A percentile compares a stretch with the other conserved stretches of the same genome.
Conservation (phyloP, 208 protist genomes). For the Trypanosoma brucei region DNA sequence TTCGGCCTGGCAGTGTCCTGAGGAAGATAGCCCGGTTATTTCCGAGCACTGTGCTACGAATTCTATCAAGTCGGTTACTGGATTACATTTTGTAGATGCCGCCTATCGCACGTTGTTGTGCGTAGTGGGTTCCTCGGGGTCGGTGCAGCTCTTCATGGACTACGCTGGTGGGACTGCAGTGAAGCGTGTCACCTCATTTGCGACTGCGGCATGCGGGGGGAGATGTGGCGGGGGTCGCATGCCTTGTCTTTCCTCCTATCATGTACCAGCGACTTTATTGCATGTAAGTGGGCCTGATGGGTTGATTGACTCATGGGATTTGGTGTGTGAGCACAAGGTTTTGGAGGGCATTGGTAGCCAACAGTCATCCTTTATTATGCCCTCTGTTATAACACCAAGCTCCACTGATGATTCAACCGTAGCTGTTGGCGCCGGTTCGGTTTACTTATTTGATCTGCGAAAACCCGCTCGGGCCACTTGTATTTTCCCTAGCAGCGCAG, state of each 20-base stretch:
- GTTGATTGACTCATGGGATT: slow-evolving; percentile 53
- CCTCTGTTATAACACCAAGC: slow-evolving; percentile 31
- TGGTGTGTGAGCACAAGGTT: slow-evolving; percentile 26
- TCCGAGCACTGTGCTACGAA: slow-evolving; percentile 8
- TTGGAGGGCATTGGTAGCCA: slow-evolving; percentile 15
- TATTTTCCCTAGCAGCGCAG: slow-evolving; percentile 14
- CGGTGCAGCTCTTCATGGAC: slow-evolving; percentile 54
- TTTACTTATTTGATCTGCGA: slow-evolving; percentile 49
- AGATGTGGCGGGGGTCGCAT: slow-evolving; percentile 22
- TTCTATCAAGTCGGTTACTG: slow-evolving; percentile 23
- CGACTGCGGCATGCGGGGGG: slow-evolving; percentile 35
- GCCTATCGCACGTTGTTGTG: slow-evolving; percentile 64
- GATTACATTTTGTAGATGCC: slow-evolving; percentile 70
- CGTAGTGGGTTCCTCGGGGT: slow-evolving; percentile 58
- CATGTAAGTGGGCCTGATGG: slow-evolving; percentile 44
- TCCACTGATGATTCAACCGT: slow-evolving; percentile 33
- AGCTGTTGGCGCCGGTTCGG: slow-evolving; percentile 42
- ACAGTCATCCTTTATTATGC: slow-evolving; percentile 5
- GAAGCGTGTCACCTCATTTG: slow-evolving; percentile 62
- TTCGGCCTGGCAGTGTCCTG: neutral
- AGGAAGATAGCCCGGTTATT: neutral
- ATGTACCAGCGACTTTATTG: slow-evolving; percentile 42
- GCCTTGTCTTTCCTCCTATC: slow-evolving; percentile 70
- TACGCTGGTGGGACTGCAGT: slow-evolving; percentile 32
- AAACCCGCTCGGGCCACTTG: slow-evolving; percentile 16